Base-by-base conservation (phyloP, 305 asterid species). In the Fraxinus nigra region DNA sequence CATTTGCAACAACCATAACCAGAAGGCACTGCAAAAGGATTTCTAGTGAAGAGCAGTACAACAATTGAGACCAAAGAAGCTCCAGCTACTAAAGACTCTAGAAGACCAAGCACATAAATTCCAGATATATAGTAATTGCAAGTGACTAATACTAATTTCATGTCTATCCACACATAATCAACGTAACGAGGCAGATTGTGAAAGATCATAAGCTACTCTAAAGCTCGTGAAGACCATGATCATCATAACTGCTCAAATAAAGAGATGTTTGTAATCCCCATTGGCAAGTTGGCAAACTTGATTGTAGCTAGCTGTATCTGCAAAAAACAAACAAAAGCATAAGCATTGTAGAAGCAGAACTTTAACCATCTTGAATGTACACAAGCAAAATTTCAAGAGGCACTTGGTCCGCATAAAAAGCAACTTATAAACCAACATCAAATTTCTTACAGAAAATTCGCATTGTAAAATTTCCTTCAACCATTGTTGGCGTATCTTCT, bases 221-320 rank as follows among this genome's bases (percentile, higher is more conserved):
- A 30, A 69, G 20, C 40, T 30, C 4, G 2, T 4, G 4, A 69
- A 5, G 40, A 14, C 26, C 11, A 13, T 67, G 46, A 5, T 3
- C 46, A 7, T 72, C 77, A 16, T 14, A 18, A 22, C 24, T 77
- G 40, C 81, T 90, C 82, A 92, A 81, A 91, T 84, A 79, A 92
- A 92, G 91, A 92, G 79, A 85, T 91, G 91, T 54, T 87, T 92
- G 85, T 80, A 84, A 43, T 89, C 91, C 79, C 92, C 97, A 87
- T 91, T 92, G 34, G 93, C 97, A 78, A 87, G 87, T 77, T 87
- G 88, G 80, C 94, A 92, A 33, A 92, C 84, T 10, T 65, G 83
- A 80, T 92, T 89, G 86, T 90, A 92, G 89, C 81, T 76, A 76
- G 77, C 76, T 18, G 79, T 72, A 82, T 92, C 97, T 92, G 93